Evolutionary conservation across 352 stramenopile genomes (phyloP), one percentile per base, ranked within the genome.

Genomic region (Phytophthora vignae): DNA sequence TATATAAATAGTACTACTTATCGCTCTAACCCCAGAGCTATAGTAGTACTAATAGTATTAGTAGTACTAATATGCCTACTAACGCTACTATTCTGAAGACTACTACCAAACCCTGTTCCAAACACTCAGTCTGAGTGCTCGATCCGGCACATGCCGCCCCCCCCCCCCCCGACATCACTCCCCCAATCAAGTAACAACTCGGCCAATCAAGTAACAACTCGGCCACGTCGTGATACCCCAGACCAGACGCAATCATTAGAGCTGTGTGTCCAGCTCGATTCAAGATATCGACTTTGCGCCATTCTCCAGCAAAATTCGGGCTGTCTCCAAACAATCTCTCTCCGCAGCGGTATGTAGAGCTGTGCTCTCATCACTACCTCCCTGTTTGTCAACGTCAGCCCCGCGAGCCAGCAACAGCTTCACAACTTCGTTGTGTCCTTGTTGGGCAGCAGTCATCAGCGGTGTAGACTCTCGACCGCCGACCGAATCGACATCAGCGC

Each of bases 361-460:
- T 29, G 53, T 58, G 6, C 27, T 27, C 14, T 15, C 22, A 1
- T 40, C 3, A 6, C 25, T 58, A 42, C 10, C 36, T 6, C n/a
- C 12, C 29, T 25, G 27, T 7, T 46, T 46, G 29, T 58, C 53
- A 46, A 46, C 27, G 14, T 27, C 53, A 29, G 53, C 53, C 29
- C 53, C 53, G 6, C 29, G 53, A n/a, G 38, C 12, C 29, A 58
- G 40, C n/a, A 58, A 11, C 8, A 58, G 29, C 17, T 58, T 58
- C 12, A 58, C 53, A 46, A 58, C 44, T 21, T 58, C 29, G 17
- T 58, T 58, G 29, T 58, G 53, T 27, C 53, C 53, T n/a, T 46
- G 29, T 21, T 27, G 27, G 4, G 53, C 53, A 4, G 53, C 53
- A 46, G 27, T 46, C 53, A 58, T 58, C 15, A 58, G 53, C 40